Percentiles rank a stretch among this genome's conserved stretches.
Conservation (phyloP, 805 yeast genomes). For the Kuraishia floccosa region DNA sequence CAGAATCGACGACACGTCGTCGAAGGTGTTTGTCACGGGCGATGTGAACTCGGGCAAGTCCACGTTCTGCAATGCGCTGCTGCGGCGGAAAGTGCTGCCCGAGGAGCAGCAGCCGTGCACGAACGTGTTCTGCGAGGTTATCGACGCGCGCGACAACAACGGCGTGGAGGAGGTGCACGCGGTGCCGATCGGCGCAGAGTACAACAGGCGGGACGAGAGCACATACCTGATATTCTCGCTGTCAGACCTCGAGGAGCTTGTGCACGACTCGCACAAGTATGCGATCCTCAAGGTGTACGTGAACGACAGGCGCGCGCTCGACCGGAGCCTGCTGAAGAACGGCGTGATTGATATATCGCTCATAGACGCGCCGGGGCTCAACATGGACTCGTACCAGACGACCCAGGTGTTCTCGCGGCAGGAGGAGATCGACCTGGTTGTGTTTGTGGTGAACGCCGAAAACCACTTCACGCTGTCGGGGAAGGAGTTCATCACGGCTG, state of each 20-base stretch:
- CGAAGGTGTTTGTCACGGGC: constrained; percentile 94
- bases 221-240: constrained; percentile 51
- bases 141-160: constrained; percentile 69
- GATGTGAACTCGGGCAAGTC: constrained; percentile 96
- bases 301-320: constrained; percentile 57
- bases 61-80: constrained; percentile 84
- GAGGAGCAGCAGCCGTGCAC: constrained; percentile 98
- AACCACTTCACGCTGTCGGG: constrained; percentile 93
- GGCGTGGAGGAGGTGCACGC: constrained; percentile 92
- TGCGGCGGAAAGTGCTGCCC: constrained; percentile 71
- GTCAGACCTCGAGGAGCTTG: constrained; percentile 53
- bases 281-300: constrained; percentile 72
- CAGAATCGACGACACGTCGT: constrained; percentile 81
- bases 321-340: constrained; percentile 66
- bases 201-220: constrained; percentile 44
- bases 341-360: constrained; percentile 88
- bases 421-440: constrained; percentile 93
- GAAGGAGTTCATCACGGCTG: constrained; percentile 81
- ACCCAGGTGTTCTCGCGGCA: constrained; percentile 92
- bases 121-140: constrained; percentile 88
- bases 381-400: constrained; percentile 87
- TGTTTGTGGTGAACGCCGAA: constrained; percentile 93
- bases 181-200: constrained; percentile 43
- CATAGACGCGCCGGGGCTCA: constrained; percentile 96
- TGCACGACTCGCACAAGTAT: constrained; percentile 61